Percentiles rank a stretch among this genome's conserved stretches.
These are phyloP conservation scores for Cytospora paraplurivora DNA, from an alignment of 2,329 filamentous ascomycete genomes.

Conservation along the genomic window DNA sequence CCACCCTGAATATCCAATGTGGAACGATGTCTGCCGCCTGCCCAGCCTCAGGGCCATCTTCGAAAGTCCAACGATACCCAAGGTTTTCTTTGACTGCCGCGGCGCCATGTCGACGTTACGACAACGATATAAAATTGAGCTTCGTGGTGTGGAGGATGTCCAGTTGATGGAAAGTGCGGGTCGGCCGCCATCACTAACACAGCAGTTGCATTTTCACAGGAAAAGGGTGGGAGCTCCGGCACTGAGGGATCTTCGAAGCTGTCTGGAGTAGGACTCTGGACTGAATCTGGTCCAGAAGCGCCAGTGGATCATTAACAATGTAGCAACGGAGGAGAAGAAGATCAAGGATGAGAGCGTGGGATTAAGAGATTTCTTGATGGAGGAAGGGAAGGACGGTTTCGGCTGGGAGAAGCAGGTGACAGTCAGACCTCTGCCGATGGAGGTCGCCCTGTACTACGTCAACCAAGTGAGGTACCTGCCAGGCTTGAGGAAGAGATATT, in stretches of 20 bases:
- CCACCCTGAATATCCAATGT: not conserved
- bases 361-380: not conserved
- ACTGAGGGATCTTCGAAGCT: constrained; percentile 3
- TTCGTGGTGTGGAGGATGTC: constrained; percentile 10
- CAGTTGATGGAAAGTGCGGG: constrained; percentile 10
- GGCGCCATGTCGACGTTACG: not conserved
- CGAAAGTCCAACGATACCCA: constrained; percentile 2
- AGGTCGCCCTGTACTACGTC: not conserved
- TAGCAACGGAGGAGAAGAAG: not conserved
- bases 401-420: not conserved
- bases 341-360: not conserved
- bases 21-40: not conserved
- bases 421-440: not conserved
- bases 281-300: constrained; percentile 15
- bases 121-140: not conserved
- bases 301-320: constrained; percentile 4
- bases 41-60: constrained; percentile 10
- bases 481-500: not conserved
- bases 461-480: constrained; percentile 11
- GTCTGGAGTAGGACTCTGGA: constrained; percentile 20
- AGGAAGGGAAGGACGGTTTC: not conserved
- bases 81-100: constrained; percentile 3
- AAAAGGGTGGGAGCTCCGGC: not conserved
- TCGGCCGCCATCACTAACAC: not conserved
- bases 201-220: constrained; percentile 1